Evolutionary conservation across 306 rosid species (phyloP).

Genomic region (Senna tora): DNA sequence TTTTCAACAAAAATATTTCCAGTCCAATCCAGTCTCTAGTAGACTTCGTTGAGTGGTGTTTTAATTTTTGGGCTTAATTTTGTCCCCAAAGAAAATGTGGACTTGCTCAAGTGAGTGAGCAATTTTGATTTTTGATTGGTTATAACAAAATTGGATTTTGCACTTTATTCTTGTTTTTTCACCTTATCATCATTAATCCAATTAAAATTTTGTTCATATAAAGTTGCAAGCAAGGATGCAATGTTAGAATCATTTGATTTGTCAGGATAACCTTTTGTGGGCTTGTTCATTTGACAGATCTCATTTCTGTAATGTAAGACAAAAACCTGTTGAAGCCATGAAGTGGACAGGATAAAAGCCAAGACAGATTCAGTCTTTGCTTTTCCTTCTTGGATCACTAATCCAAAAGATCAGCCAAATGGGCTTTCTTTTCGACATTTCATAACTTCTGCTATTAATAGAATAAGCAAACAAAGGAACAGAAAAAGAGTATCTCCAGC

Average conservation of each 20-base stretch:
- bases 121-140: conserved; percentile 14
- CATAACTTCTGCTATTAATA: not conserved
- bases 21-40: conserved; percentile 7
- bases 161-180: conserved; percentile 22
- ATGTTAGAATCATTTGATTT: not conserved
- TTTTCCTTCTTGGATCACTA: too few relatives aligned
- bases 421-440: not conserved
- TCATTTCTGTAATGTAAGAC: not conserved
- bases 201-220: not conserved
- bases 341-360: too few relatives aligned
- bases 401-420: not conserved
- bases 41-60: conserved; percentile 29
- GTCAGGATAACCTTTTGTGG: not conserved
- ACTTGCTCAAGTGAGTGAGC: too few relatives aligned
- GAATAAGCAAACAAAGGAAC: not conserved
- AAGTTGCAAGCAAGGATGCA: conserved; percentile 4
- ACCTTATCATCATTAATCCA: not conserved
- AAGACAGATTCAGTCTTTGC: too few relatives aligned
- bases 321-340: too few relatives aligned
- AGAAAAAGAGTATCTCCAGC: not conserved
- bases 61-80: not conserved
- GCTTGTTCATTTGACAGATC: not conserved
- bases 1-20: not conserved
- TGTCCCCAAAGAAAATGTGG: too few relatives aligned
- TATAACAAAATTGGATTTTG: conserved; percentile 18